Percentiles rank a stretch among this genome's conserved stretches.
phyloP scores from a whole-genome alignment of 352 stramenopile genomes.

The Saprolegnia diclina region DNA sequence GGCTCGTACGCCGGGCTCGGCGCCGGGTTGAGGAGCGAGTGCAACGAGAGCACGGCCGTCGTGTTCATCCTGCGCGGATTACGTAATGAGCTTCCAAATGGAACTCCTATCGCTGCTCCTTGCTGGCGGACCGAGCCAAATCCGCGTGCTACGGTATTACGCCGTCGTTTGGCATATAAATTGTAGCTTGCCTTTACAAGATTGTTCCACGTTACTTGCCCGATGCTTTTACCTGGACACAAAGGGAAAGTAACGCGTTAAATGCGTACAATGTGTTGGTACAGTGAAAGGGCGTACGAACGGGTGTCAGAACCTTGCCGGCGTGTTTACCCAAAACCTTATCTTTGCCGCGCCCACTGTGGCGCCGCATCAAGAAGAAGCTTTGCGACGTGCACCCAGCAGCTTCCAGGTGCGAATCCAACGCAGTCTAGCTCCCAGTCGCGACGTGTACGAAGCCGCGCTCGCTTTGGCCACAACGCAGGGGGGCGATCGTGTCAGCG shows the following conservation, averaged over 20 bases:
- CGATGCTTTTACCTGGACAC: too few relatives aligned
- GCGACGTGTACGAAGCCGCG: too few relatives aligned
- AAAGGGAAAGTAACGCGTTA: too few relatives aligned
- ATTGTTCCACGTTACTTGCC: neutral
- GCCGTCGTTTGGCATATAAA: neutral
- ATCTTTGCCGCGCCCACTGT: too few relatives aligned
- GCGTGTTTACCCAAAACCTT: neutral
- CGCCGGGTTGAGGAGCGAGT: slow-evolving; percentile 2
- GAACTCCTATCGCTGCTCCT: neutral
- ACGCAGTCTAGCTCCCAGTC: too few relatives aligned
- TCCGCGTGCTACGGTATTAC: neutral
- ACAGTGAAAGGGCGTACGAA: too few relatives aligned
- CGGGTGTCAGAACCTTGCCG: slow-evolving; percentile 1
- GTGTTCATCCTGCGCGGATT: neutral
- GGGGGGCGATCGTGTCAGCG: too few relatives aligned
- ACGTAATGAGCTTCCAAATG: neutral
- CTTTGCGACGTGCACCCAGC: too few relatives aligned
- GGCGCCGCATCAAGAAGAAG: too few relatives aligned
- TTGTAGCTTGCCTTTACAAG: neutral
- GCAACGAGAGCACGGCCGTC: neutral
- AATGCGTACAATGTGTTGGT: too few relatives aligned
- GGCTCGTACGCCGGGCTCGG: neutral
- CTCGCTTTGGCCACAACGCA: too few relatives aligned
- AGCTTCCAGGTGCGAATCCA: too few relatives aligned
- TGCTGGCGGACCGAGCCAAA: neutral